Evolutionary conservation across 257 asterid species (phyloP), one percentile per base, ranked within the genome.

Genomic region (Lantana camara): DNA sequence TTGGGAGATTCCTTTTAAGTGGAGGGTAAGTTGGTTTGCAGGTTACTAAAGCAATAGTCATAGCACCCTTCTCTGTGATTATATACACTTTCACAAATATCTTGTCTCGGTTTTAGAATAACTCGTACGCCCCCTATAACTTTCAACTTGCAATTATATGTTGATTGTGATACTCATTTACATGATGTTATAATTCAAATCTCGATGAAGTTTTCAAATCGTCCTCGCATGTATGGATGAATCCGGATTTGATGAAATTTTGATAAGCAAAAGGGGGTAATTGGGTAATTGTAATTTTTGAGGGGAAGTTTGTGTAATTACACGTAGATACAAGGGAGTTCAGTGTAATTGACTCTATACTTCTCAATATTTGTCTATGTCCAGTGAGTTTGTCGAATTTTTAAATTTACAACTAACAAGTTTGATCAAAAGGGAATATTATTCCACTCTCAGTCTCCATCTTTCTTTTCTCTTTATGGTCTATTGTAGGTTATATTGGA

Each of bases 1-100:
- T 93, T 40, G 99, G 99, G 66, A 81, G 99, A 72, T 67, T 90
- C 62, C 86, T 93, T 63, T 73, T 93, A 63, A 93, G 89, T 69
- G 95, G 96, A 78, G 92, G 97, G 99, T 93, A 35, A 81, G 96
- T 76, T 61, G 2, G 61, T 61, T 64, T 34, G 34, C 19, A 7
- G 9, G 46, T 21, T 45, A 20, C 27, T 52, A 8, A 10, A 46
- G 14, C 17, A 27, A 23, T 63, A 20, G 13, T 56, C 27, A 13
- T 35, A 34, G 32, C 32, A n/a, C n/a, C n/a, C n/a, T n/a, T n/a
- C n/a, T n/a, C n/a, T n/a, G n/a, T n/a, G n/a, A n/a, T n/a, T 27
- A 27, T 27, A 27, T 27, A 27, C 32, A 27, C 2, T 2, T 5
- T 5, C 2, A 27, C 2, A 2, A 27, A 27, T 27, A 2, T 27